Base-by-base conservation (phyloP, 2,329 filamentous ascomycete genomes). In the Penicillium sp. region DNA sequence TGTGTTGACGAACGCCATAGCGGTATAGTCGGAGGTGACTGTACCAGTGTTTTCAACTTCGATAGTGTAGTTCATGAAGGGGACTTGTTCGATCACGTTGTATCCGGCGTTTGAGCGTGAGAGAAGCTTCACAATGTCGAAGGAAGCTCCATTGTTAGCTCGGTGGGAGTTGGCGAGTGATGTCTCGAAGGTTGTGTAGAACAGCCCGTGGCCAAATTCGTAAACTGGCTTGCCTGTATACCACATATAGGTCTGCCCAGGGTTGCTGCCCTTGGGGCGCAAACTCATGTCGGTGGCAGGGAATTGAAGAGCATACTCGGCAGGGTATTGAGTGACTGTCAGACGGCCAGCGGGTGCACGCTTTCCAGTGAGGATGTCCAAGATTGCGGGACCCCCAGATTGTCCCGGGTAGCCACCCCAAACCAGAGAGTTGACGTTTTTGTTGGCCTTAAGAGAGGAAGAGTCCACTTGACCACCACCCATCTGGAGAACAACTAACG, bases 351-450 rank as follows among this genome's bases (percentile, higher is more conserved):
- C 71, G 0, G 69, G 69, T 1, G 67, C 62, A n/a, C 63, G 61
- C 41, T 68, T 69, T 12, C 71, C 72, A 1, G 64, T 66, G n/a
- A 74, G 57, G 22, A 73, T 67, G 41, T 74, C 72, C 31, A 69
- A 52, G 13, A 74, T 57, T 2, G 71, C 72, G 12, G 59, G 60
- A 2, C 72, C 72, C 7, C 72, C 71, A 3, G 67, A 68, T 50
- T 74, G 72, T 17, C 72, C 70, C 0, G 72, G 71, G 50, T 74
- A 73, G 9, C 70, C 72, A 38, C 66, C 69, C 72, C 72, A 74
- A 19, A 74, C 42, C 5, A 74, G 56, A 6, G 72, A 63, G 29
- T 67, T 68, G 49, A 74, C 66, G 15, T 71, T 68, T 7, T 63
- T 51, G 55, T 72, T 72, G 6, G 47, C 39, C 38, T 71, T 61